These are phyloP conservation scores for Malus orientalis DNA, from an alignment of 306 rosid genomes.

Conservation along the genomic window DNA sequence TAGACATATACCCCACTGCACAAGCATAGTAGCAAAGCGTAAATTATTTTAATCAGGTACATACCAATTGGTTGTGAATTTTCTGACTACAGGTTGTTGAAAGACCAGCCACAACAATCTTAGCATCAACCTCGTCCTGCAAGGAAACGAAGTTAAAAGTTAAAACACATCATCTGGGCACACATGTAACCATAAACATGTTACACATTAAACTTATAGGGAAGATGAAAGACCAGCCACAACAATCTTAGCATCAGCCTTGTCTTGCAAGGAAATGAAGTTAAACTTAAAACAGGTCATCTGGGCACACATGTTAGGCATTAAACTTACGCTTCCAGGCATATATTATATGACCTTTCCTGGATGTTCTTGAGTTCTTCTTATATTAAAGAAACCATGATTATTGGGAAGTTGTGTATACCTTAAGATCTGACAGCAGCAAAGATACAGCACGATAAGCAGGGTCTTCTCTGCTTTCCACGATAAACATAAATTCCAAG, in stretches of 20 bases:
- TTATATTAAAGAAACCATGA: neutral
- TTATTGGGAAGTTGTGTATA: constrained; percentile 13
- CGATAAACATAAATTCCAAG: constrained; percentile 71
- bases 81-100: constrained; percentile 97
- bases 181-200: neutral
- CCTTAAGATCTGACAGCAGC: constrained; percentile 67
- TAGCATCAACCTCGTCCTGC: constrained; percentile 79
- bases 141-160: neutral
- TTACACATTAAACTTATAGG: too few species aligned
- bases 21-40: constrained; percentile 10
- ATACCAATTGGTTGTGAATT: constrained; percentile 94
- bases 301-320: neutral
- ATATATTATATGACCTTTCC: neutral
- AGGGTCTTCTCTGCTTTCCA: constrained; percentile 88
- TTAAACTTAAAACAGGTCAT: neutral
- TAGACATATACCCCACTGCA: constrained; percentile 2
- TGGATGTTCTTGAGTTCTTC: neutral
- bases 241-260: constrained; percentile 64
- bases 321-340: neutral
- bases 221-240: constrained; percentile 65
- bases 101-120: constrained; percentile 71
- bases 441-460: constrained; percentile 59
- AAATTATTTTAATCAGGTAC: neutral
- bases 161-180: neutral
- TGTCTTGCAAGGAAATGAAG: constrained; percentile 35